Evolutionary conservation across 176 grass and related monocot species (phyloP).

Genomic region (bread wheat (Triticum aestivum)): DNA sequence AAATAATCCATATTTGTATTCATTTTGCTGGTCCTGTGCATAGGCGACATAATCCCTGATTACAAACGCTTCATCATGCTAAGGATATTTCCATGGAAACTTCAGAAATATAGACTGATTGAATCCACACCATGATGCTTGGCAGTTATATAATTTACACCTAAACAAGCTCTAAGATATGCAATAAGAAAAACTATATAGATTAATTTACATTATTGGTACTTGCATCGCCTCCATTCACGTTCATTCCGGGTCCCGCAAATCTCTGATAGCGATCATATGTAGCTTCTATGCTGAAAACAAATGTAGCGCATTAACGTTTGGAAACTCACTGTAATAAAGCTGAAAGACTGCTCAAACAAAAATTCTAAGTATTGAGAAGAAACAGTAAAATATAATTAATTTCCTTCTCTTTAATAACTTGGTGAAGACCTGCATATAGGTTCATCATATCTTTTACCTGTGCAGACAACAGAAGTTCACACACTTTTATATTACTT

Average conservation of each 20-base stretch:
- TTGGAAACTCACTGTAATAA: background rate
- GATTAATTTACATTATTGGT: conserved; percentile 38
- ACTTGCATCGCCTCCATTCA: conserved; percentile 24
- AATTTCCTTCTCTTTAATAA: background rate
- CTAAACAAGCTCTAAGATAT: conserved; percentile 11
- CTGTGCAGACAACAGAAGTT: background rate
- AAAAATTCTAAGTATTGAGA: background rate
- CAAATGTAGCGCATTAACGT: background rate
- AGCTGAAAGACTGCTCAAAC: background rate
- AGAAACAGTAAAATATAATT: background rate
- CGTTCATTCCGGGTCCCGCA: background rate
- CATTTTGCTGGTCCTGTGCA: conserved; percentile 1
- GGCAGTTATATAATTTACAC: background rate
- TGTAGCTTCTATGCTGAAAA: conserved; percentile 55
- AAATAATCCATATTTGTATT: background rate
- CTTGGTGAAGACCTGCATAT: background rate
- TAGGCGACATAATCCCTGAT: background rate
- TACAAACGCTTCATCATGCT: background rate
- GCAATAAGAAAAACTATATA: background rate
- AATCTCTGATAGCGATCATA: conserved; percentile 50
- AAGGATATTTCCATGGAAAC: background rate
- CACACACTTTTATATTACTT: background rate
- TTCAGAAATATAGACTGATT: background rate
- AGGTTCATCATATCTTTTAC: background rate
- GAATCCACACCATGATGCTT: background rate